Percentiles rank a stretch among this genome's conserved stretches.
These are phyloP conservation scores for Starmerella kuoi DNA, from an alignment of 805 yeast species.

Conservation along the genomic window DNA sequence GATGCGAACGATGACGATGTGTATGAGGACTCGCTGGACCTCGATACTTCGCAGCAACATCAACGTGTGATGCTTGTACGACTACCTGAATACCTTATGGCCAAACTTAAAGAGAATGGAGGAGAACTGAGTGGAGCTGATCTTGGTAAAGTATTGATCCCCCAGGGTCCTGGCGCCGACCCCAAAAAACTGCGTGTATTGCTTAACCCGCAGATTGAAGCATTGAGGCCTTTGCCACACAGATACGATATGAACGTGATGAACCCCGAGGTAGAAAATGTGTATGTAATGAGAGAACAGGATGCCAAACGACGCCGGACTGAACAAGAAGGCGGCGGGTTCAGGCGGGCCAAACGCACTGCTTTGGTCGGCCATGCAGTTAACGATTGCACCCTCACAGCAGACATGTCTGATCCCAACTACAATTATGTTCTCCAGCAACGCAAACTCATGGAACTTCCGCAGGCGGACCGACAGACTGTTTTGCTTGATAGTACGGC, in stretches of 20 bases:
- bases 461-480: conserved; percentile 40
- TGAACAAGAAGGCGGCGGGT: conserved; percentile 9
- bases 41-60: conserved; percentile 49
- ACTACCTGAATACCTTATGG: conserved; percentile 76
- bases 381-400: conserved; percentile 84
- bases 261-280: conserved; percentile 69
- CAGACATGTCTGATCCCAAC: conserved; percentile 59
- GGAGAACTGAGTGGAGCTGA: conserved; percentile 56
- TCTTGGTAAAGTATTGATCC: conserved; percentile 65
- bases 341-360: conserved; percentile 45
- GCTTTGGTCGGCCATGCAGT: conserved; percentile 74
- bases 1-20: conserved; percentile 35
- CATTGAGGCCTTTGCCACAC: conserved; percentile 54
- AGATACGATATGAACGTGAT: conserved; percentile 71
- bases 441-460: conserved; percentile 38
- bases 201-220: conserved; percentile 30
- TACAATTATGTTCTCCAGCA: conserved; percentile 51
- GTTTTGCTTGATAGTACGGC: conserved; percentile 68
- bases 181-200: conserved; percentile 28
- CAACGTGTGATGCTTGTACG: conserved; percentile 88
- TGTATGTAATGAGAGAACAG: conserved; percentile 78
- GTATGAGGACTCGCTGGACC: conserved; percentile 58
- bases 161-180: conserved; percentile 24
- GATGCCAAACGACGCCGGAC: conserved; percentile 40
- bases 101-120: conserved; percentile 54